A percentile compares a stretch with the other conserved stretches of the same genome.
Evolutionary conservation across 2,329 filamentous ascomycete species (phyloP).

Genomic region (Thielaviopsis punctulata): DNA sequence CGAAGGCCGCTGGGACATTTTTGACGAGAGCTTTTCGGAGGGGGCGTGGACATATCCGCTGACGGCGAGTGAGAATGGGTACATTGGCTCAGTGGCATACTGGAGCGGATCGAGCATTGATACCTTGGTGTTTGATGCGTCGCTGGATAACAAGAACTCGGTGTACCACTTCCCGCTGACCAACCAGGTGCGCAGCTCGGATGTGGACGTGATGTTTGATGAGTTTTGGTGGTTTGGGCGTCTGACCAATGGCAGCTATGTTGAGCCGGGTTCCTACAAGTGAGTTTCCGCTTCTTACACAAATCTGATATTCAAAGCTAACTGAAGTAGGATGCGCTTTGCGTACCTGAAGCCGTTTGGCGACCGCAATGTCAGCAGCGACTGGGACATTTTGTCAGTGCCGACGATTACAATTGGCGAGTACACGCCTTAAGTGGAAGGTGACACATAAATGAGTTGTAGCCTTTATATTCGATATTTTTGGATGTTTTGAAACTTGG

Average conservation of each 20-base stretch:
- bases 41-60: slow-evolving; percentile 26
- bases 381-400: slow-evolving; percentile 15
- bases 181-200: slow-evolving; percentile 13
- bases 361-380: slow-evolving; percentile 11
- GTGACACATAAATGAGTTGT: not conserved
- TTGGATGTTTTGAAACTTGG: not conserved
- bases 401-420: slow-evolving; percentile 1
- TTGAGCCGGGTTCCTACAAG: slow-evolving; percentile 16
- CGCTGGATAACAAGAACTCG: slow-evolving; percentile 15
- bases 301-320: not conserved
- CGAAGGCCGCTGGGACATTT: slow-evolving; percentile 25
- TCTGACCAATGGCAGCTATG: slow-evolving; percentile 16
- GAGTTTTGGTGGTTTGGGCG: slow-evolving; percentile 17
- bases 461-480: not conserved
- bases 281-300: not conserved
- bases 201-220: slow-evolving; percentile 4
- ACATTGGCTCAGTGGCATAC: slow-evolving; percentile 22
- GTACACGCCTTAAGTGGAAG: not conserved
- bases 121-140: slow-evolving; percentile 13
- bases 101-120: slow-evolving; percentile 12
- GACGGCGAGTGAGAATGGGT: slow-evolving; percentile 21
- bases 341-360: slow-evolving; percentile 17
- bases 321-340: slow-evolving; percentile 14
- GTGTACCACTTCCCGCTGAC: slow-evolving; percentile 15
- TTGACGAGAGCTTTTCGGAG: slow-evolving; percentile 22